Evolutionary conservation across 2,329 filamentous ascomycete genomes (phyloP), one percentile per base, ranked within the genome.

Genomic region (Ceratocystis cubensis): DNA sequence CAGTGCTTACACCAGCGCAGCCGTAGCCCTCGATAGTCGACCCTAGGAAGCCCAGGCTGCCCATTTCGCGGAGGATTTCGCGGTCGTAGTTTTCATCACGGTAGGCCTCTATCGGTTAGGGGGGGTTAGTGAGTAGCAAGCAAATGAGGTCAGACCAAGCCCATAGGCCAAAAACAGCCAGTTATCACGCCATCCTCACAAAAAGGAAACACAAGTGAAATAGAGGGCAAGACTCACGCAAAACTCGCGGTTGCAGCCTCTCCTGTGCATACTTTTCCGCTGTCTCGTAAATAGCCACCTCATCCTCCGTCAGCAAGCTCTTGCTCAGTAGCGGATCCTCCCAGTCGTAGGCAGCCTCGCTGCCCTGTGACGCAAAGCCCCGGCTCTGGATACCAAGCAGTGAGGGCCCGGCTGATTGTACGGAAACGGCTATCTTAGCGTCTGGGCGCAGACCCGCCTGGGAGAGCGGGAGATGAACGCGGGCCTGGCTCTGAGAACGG

Each of bases 241-340:
- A 81, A 63, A 99, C 88, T 70, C 93, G 82, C 63, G 94, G 94
- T 53, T 89, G 79, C 78, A 99, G 81, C 68, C 84, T 84, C 75
- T 97, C 92, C 76, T 97, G 93, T 74, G 92, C 97, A 74, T 97
- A 99, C 69, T 89, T 84, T 76, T 96, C 89, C 44, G 93, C 93
- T 5, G 91, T 96, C 72, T 96, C 91, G 53, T 88, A 82, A 70
- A 99, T 93, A 15, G 92, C 91, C 70, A 90, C 74, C 76, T 99
- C 94, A 68, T 99, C 94, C 70, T 96, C 89, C 0, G 91, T 96
- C 72, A 91, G 83, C 57, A 96, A 78, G 72, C 85, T 88, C 72
- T 85, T 86, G 45, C 87, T 81, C 30, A 82, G 82, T 67, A 99
- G 80, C 22, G 94, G 92, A 74, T 99, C 94, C 75, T 94, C 84